phyloP scores from a whole-genome alignment of 2,329 filamentous ascomycete species.

The Aspergillus bombycis region DNA sequence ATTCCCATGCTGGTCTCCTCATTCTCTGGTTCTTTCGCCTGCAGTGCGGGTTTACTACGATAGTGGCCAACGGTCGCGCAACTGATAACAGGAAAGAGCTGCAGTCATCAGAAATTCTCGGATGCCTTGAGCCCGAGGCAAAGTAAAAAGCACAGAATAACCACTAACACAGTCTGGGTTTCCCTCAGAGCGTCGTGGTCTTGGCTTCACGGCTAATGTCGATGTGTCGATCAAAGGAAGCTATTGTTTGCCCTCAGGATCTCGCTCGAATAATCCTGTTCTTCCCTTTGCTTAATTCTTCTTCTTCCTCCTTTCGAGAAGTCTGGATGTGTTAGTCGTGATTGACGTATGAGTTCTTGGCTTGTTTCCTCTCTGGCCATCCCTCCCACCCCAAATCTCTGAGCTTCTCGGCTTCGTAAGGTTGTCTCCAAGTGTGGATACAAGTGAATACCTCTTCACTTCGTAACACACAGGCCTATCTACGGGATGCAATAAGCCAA shows the following conservation, averaged over 20 bases:
- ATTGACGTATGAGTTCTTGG: neutral
- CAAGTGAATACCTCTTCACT: slow-evolving; percentile 11
- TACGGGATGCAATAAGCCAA: slow-evolving; percentile 37
- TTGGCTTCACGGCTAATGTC: neutral
- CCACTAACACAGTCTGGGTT: neutral
- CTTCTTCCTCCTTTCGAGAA: neutral
- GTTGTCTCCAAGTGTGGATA: neutral
- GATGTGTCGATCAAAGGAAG: neutral
- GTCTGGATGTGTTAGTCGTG: neutral
- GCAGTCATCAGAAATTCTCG: neutral
- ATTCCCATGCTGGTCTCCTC: neutral
- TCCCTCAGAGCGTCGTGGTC: neutral
- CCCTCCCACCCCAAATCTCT: neutral
- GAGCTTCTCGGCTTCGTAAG: neutral
- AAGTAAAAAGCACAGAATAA: neutral
- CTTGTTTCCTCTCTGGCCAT: neutral
- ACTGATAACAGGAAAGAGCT: neutral
- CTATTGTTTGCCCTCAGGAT: neutral
- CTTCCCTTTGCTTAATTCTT: neutral
- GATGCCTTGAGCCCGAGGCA: neutral
- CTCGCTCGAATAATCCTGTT: neutral
- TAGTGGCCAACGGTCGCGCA: slow-evolving; percentile 3
- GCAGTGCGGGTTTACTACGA: slow-evolving; percentile 21
- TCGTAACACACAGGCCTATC: slow-evolving; percentile 35
- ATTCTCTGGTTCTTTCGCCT: slow-evolving; percentile 10